These are phyloP conservation scores for Coemansia sp. DNA, from an alignment of 192 early-diverging fungal genomes.

Conservation along the genomic window DNA sequence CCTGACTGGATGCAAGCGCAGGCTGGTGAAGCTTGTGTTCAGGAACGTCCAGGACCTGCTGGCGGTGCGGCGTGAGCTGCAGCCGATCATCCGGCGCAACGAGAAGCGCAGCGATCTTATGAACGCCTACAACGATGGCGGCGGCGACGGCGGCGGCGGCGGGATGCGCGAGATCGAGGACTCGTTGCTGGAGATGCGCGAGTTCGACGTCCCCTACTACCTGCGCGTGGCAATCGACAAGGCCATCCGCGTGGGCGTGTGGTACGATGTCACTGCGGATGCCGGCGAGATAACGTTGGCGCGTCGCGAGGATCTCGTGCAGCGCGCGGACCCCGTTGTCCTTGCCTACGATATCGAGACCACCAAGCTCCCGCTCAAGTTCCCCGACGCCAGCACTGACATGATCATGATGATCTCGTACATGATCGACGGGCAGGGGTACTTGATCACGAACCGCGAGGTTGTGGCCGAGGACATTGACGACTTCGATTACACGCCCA, in stretches of 20 bases:
- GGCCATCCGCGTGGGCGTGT: slow-evolving; percentile 90
- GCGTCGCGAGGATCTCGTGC: slow-evolving; percentile 76
- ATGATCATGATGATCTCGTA: slow-evolving; percentile 99
- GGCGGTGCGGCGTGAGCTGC: slow-evolving; percentile 68
- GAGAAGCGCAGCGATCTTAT: slow-evolving; percentile 60
- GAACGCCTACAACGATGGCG: slow-evolving; percentile 68
- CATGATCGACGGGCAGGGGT: slow-evolving; percentile 99
- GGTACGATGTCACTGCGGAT: slow-evolving; percentile 82
- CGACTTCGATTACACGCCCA: slow-evolving; percentile 98
- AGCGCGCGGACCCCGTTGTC: slow-evolving; percentile 92
- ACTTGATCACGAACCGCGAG: slow-evolving; percentile 95
- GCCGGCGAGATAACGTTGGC: slow-evolving; percentile 64
- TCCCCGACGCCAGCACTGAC: slow-evolving; percentile 88
- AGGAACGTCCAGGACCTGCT: slow-evolving; percentile 82
- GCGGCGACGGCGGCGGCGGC: not conserved
- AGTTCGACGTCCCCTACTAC: slow-evolving; percentile 97
- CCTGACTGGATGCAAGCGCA: slow-evolving; percentile 70
- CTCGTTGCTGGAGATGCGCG: slow-evolving; percentile 86
- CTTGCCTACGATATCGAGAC: slow-evolving; percentile 98
- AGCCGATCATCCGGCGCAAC: slow-evolving; percentile 72
- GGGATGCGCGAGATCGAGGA: slow-evolving; percentile 57
- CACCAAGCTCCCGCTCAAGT: slow-evolving; percentile 96
- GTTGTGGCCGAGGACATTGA: slow-evolving; percentile 94
- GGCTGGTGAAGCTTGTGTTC: slow-evolving; percentile 78
- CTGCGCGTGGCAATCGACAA: slow-evolving; percentile 91